These are phyloP conservation scores for Cercospora zeina DNA, from an alignment of 2,329 filamentous ascomycete genomes.

Conservation along the genomic window DNA sequence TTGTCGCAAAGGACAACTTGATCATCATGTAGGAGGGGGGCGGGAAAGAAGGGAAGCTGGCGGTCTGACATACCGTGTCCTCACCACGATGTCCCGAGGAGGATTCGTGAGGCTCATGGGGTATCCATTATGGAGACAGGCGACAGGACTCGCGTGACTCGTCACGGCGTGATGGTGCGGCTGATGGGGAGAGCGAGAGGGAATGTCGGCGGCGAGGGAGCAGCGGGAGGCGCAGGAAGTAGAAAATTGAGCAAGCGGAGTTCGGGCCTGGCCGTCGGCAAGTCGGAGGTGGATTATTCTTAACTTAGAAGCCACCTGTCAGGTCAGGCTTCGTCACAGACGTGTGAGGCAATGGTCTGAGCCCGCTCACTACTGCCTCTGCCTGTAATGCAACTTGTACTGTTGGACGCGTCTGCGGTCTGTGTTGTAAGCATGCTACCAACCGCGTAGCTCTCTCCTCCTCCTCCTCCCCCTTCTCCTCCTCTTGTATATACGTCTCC, in stretches of 20 bases:
- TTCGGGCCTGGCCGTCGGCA: background rate
- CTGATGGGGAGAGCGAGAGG: background rate
- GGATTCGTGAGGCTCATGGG: background rate
- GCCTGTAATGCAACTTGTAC: background rate
- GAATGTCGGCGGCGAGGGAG: constrained; percentile 8
- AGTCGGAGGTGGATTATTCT: background rate
- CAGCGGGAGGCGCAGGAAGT: constrained; percentile 2
- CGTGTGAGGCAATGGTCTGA: constrained; percentile 2
- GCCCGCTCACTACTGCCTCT: background rate
- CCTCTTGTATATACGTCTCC: background rate
- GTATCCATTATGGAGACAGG: background rate
- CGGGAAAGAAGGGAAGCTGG: constrained; percentile 10
- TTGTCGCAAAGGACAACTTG: constrained; percentile 30
- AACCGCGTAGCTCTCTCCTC: background rate
- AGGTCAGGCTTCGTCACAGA: background rate
- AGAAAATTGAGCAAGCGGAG: constrained; percentile 7
- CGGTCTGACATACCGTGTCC: background rate
- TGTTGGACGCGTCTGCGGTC: background rate
- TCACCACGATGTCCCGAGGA: background rate
- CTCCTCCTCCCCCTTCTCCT: background rate
- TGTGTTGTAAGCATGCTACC: background rate
- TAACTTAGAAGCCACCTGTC: constrained; percentile 15
- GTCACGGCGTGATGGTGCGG: background rate
- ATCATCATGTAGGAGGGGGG: constrained; percentile 37
- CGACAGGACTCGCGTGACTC: background rate